Conservation (phyloP, 2,329 filamentous ascomycete species). For the Alternaria incomplexa region DNA sequence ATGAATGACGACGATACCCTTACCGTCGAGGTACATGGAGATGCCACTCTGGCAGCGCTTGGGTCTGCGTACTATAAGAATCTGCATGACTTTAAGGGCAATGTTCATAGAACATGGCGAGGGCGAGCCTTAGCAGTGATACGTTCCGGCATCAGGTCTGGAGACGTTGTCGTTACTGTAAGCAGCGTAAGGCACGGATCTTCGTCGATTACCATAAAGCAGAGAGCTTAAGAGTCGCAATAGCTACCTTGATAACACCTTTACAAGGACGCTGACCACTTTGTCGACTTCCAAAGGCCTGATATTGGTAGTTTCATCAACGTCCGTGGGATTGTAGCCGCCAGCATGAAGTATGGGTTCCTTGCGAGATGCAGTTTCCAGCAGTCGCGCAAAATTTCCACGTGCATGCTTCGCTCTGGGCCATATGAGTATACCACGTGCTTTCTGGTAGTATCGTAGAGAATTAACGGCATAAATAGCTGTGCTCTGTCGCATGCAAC, state of each 20-base stretch:
- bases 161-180: neutral
- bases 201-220: neutral
- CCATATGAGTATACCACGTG: neutral
- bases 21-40: neutral
- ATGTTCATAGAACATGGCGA: neutral
- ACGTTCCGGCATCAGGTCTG: neutral
- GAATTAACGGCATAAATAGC: neutral
- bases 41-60: neutral
- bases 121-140: neutral
- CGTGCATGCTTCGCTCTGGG: neutral
- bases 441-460: neutral
- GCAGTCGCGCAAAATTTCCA: neutral
- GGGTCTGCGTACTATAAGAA: neutral
- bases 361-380: neutral
- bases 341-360: neutral
- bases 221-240: neutral
- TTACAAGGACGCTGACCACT: neutral
- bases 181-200: neutral
- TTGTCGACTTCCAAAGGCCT: neutral
- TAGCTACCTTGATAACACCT: neutral
- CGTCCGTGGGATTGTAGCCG: neutral
- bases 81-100: neutral
- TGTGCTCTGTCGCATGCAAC: neutral
- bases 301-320: neutral
- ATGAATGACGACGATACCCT: neutral